Evolutionary conservation across 495 filamentous ascomycete genomes (phyloP).

Genomic region (Cetradonia linearis): DNA sequence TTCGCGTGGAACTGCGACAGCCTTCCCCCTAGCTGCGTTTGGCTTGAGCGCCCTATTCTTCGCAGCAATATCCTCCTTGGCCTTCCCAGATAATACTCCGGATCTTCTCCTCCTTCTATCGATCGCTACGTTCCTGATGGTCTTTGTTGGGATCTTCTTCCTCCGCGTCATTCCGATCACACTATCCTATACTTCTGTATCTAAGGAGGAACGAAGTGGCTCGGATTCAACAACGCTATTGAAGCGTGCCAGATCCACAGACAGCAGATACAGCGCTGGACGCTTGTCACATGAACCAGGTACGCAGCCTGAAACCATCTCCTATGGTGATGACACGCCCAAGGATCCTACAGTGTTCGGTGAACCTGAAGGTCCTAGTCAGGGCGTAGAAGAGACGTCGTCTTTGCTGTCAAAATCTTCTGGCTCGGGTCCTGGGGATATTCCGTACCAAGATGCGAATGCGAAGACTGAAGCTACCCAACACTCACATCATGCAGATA

Average conservation of each 20-base stretch:
- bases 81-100: conserved; percentile 77
- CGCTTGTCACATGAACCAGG: conserved; percentile 50
- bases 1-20: conserved; percentile 87
- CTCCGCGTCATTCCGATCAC: conserved; percentile 60
- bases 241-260: conserved; percentile 50
- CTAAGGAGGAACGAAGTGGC: conserved; percentile 38
- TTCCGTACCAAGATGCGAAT: conserved; percentile 21
- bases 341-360: conserved; percentile 11
- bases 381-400: conserved; percentile 62
- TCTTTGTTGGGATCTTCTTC: conserved; percentile 68
- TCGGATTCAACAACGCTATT: conserved; percentile 42
- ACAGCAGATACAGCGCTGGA: conserved; percentile 36
- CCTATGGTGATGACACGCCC: conserved; percentile 8
- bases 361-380: conserved; percentile 27
- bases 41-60: conserved; percentile 96
- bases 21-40: conserved; percentile 84
- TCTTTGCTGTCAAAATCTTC: conserved; percentile 65
- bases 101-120: conserved; percentile 72
- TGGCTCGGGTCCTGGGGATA: conserved; percentile 34
- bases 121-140: conserved; percentile 64
- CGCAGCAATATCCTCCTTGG: conserved; percentile 59
- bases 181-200: conserved; percentile 54
- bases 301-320: conserved; percentile 42
- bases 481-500: conserved; percentile 68
- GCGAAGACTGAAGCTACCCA: conserved; percentile 20